These are phyloP conservation scores for Silene vulgaris DNA, from an alignment of 179 eudicot species.

Conservation along the genomic window DNA sequence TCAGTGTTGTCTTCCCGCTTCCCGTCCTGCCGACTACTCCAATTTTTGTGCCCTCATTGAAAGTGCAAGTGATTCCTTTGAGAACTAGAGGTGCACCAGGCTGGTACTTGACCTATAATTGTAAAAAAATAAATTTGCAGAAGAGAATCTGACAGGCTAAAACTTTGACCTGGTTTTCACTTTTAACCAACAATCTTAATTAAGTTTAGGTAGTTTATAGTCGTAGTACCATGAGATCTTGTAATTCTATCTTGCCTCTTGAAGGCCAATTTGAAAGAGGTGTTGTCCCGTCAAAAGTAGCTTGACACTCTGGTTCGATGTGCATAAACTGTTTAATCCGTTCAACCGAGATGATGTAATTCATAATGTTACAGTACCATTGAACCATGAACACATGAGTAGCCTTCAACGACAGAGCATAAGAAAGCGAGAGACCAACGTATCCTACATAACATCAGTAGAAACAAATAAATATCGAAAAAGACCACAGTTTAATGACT, in stretches of 20 bases:
- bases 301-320: slow-evolving; percentile 56
- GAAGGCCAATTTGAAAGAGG: slow-evolving; percentile 68
- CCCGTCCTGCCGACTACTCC: slow-evolving; percentile 76
- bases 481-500: background rate
- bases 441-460: slow-evolving; percentile 34
- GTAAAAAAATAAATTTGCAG: background rate
- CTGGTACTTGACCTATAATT: slow-evolving; percentile 52
- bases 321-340: slow-evolving; percentile 71
- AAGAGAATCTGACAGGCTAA: background rate
- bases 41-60: slow-evolving; percentile 49
- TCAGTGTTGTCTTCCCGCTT: slow-evolving; percentile 68
- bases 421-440: slow-evolving; percentile 75
- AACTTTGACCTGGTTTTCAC: background rate
- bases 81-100: slow-evolving; percentile 68
- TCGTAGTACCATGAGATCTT: slow-evolving; percentile 48
- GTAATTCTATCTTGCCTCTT: slow-evolving; percentile 50
- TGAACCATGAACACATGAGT: slow-evolving; percentile 55
- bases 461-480: background rate
- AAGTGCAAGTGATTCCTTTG: slow-evolving; percentile 67
- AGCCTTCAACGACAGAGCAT: slow-evolving; percentile 49
- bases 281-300: slow-evolving; percentile 41
- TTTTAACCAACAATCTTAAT: background rate
- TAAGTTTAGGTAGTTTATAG: background rate
- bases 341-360: slow-evolving; percentile 59
- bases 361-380: slow-evolving; percentile 54